These are phyloP conservation scores for Beauveria sp. DNA, from an alignment of 2,329 filamentous ascomycete species.

Conservation along the genomic window DNA sequence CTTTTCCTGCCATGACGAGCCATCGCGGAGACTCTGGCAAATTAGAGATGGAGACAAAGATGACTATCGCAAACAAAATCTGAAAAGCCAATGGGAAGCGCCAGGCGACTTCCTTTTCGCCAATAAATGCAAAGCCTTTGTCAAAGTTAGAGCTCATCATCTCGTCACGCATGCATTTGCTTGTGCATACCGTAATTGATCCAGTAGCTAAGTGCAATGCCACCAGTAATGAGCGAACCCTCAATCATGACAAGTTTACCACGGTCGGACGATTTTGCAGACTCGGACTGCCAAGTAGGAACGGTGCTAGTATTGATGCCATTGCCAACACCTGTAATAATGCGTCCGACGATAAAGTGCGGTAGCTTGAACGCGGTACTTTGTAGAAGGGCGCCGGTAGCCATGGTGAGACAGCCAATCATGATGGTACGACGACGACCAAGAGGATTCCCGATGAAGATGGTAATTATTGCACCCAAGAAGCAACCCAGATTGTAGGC, in stretches of 20 bases:
- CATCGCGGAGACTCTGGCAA: slow-evolving; percentile 26
- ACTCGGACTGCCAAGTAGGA: slow-evolving; percentile 45
- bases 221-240: slow-evolving; percentile 39
- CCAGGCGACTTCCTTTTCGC: slow-evolving; percentile 21
- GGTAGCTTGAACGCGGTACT: slow-evolving; percentile 36
- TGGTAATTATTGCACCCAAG: slow-evolving; percentile 48
- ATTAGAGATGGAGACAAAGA: slow-evolving; percentile 9
- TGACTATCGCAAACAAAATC: slow-evolving; percentile 13
- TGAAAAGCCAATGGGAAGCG: slow-evolving; percentile 23
- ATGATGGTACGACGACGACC: slow-evolving; percentile 46
- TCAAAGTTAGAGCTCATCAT: not conserved
- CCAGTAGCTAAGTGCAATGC: slow-evolving; percentile 43
- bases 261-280: slow-evolving; percentile 38
- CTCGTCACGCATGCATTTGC: not conserved
- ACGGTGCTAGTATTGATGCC: slow-evolving; percentile 39
- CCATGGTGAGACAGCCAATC: slow-evolving; percentile 41
- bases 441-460: slow-evolving; percentile 49
- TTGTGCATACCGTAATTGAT: slow-evolving; percentile 34
- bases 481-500: slow-evolving; percentile 44
- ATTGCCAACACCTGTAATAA: slow-evolving; percentile 43
- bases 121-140: slow-evolving; percentile 8
- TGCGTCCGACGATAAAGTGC: slow-evolving; percentile 39
- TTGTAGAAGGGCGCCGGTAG: slow-evolving; percentile 43
- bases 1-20: slow-evolving; percentile 22
- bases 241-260: slow-evolving; percentile 45